These are phyloP conservation scores for Sporodiniella umbellata DNA, from an alignment of 371 early-diverging fungal species.

Conservation along the genomic window DNA sequence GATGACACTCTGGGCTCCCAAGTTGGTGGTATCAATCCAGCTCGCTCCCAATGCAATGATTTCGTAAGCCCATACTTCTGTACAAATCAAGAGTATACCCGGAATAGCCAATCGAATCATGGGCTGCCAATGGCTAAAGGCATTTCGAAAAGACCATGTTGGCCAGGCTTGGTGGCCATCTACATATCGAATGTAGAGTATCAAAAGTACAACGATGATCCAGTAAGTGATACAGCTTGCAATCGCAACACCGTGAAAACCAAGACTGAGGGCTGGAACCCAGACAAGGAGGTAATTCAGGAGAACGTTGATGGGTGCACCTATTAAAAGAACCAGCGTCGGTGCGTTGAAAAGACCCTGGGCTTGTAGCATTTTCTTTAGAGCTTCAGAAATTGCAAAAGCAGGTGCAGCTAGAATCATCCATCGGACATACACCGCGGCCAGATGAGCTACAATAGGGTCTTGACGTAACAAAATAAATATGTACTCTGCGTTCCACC, in stretches of 20 bases:
- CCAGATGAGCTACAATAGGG: constrained; percentile 26
- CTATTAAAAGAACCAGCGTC: constrained; percentile 63
- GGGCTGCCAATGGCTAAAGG: constrained; percentile 58
- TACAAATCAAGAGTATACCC: constrained; percentile 63
- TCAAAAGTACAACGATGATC: constrained; percentile 54
- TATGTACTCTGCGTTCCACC: constrained; percentile 65
- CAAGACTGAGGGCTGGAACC: constrained; percentile 58
- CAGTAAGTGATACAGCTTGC: constrained; percentile 73
- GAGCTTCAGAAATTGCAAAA: constrained; percentile 71
- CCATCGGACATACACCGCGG: constrained; percentile 55
- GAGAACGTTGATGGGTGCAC: constrained; percentile 66
- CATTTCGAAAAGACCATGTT: constrained; percentile 72
- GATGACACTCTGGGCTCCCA: constrained; percentile 83
- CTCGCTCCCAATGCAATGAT: constrained; percentile 76
- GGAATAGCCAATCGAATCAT: constrained; percentile 69
- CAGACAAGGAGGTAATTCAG: constrained; percentile 73
- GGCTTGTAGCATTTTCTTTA: constrained; percentile 77
- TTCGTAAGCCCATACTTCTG: constrained; percentile 74
- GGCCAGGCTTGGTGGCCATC: constrained; percentile 74
- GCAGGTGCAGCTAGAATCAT: constrained; percentile 73
- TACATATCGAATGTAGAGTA: constrained; percentile 62
- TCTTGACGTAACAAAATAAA: constrained; percentile 43
- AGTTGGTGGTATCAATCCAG: constrained; percentile 65
- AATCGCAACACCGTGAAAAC: constrained; percentile 79
- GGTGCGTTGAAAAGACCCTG: constrained; percentile 83